phyloP scores from a whole-genome alignment of 345 rosid genomes.

The Cardiospermum halicacabum region DNA sequence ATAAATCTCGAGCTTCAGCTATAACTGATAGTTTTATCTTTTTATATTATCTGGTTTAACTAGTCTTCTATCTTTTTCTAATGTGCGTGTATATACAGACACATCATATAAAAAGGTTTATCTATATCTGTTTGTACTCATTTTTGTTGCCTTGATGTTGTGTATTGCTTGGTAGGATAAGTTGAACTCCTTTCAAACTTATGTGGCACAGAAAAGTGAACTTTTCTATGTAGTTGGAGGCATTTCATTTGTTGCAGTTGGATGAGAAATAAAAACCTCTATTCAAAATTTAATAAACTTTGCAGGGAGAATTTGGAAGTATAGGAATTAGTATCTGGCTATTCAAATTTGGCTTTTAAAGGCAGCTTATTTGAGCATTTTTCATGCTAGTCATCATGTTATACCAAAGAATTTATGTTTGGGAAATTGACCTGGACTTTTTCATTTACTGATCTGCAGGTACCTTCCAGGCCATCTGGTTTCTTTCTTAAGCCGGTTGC shows the following conservation, averaged over 20 bases:
- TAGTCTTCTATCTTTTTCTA: not conserved
- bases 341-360: not conserved
- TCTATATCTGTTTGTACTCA: not conserved
- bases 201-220: not conserved
- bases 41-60: not conserved
- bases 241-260: conserved; percentile 1
- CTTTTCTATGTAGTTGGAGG: not conserved
- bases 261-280: not conserved
- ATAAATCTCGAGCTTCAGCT: not conserved
- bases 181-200: not conserved
- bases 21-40: not conserved
- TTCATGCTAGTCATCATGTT: not conserved
- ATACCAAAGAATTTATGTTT: not conserved
- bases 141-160: not conserved
- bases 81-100: too few species aligned
- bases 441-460: conserved; percentile 40
- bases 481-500: conserved; percentile 89
- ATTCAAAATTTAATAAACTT: not conserved
- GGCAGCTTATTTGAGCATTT: not conserved
- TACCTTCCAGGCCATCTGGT: conserved; percentile 74
- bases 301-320: not conserved
- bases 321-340: not conserved
- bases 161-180: not conserved
- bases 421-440: conserved; percentile 1
- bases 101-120: too few species aligned